Conservation (phyloP, 1,139 yeast genomes). For the Blastobotrys aristatus region DNA sequence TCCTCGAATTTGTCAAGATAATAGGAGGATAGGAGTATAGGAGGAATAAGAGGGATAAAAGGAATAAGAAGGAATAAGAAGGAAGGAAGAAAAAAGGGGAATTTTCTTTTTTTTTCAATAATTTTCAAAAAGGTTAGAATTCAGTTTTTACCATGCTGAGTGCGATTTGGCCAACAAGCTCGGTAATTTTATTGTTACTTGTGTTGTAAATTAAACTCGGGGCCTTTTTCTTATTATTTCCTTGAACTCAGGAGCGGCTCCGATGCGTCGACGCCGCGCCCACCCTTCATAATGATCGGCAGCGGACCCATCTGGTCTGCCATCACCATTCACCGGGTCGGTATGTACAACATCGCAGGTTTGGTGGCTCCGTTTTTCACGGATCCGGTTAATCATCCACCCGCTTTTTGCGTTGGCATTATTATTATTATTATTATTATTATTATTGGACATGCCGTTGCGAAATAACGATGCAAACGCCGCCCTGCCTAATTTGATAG, state of each 20-base stretch:
- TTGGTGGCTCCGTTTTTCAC: slow-evolving; percentile 7
- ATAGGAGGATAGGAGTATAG: too few relatives aligned
- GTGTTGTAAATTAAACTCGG: too few relatives aligned
- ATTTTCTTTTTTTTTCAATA: too few relatives aligned
- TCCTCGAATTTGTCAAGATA: too few relatives aligned
- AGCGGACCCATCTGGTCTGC: not conserved
- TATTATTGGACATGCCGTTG: not conserved
- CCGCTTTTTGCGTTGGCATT: slow-evolving; percentile 24
- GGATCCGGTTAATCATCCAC: slow-evolving; percentile 30
- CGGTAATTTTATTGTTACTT: too few relatives aligned
- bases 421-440: not conserved
- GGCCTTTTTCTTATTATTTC: too few relatives aligned
- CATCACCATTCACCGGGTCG: not conserved
- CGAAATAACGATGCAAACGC: slow-evolving; percentile 3
- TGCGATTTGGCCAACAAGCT: too few relatives aligned
- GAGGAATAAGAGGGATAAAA: too few relatives aligned
- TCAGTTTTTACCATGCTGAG: too few relatives aligned
- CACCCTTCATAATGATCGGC: not conserved
- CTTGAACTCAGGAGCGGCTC: not conserved
- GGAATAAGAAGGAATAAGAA: too few relatives aligned
- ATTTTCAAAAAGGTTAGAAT: too few relatives aligned
- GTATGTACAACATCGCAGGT: slow-evolving; percentile 4
- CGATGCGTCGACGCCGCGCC: not conserved
- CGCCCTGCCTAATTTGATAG: slow-evolving; percentile 19
- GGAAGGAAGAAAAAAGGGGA: too few relatives aligned